Evolutionary conservation across 2,329 filamentous ascomycete species (phyloP), one percentile per base, ranked within the genome.

Genomic region (Phialophora chinensis): DNA sequence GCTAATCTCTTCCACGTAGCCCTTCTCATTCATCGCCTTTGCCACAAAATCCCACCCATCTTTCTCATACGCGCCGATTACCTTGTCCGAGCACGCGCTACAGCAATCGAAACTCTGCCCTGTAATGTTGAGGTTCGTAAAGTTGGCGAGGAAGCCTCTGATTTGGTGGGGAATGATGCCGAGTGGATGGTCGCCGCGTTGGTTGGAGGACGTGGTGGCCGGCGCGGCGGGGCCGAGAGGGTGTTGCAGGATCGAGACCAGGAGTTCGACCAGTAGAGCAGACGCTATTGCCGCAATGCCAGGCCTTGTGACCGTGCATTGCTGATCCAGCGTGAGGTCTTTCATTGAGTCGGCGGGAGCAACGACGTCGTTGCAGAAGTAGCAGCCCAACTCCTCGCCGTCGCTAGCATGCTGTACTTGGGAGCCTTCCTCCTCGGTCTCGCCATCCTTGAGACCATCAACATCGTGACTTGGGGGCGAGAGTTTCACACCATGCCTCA

Each of bases 321-420:
- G 95, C 77, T 99, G 95, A 76, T 99, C 95, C 11, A 99, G 88
- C 0, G 95, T 98, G 73, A 93, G 91, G 74, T 97, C 93, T 78
- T 94, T 97, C 75, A 97, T 86, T 2, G 93, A 97, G 91, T 96
- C 74, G 69, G 90, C 90, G 25, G 95, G 95, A 6, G 94, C 92
- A 58, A 98, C 94, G 29, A 99, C 94, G 77, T 99, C 95, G 74
- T 96, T 98, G 80, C 95, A 99, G 79, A 98, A 99, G 77, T 99
- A 99, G 79, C 95, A 99, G 10, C 95, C 95, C 29, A 98, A 83
- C 29, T 91, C 88, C 33, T 55, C n/a, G 29, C 44, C 53, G 14
- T 61, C 44, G 14, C 59, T 27, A 8, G 49, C 12, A 23, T 50
- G 23, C 27, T 52, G 35, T 14, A 6, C 27, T 27, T 58, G 14